Evolutionary conservation across 352 stramenopile species (phyloP).

Genomic region (Peronospora destructor): DNA sequence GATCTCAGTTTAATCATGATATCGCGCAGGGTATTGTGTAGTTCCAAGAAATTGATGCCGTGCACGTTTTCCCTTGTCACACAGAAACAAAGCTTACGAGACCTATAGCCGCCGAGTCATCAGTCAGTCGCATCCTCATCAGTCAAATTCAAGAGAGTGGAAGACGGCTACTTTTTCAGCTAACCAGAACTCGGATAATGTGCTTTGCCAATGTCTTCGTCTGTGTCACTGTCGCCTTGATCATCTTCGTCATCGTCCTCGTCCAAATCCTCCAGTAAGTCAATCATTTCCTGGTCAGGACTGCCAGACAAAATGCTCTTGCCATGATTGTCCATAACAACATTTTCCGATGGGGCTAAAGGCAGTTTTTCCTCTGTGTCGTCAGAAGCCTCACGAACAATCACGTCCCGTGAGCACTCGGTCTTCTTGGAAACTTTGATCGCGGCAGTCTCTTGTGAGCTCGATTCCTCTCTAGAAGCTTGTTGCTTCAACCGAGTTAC

Average conservation of each 20-base stretch:
- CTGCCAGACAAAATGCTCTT: slow-evolving; percentile 2
- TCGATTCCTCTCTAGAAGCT: slow-evolving; percentile 1
- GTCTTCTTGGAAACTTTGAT: slow-evolving; percentile 19
- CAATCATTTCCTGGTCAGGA: slow-evolving; percentile 14
- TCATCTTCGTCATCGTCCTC: slow-evolving; percentile 8
- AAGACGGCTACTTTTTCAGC: slow-evolving; percentile 16
- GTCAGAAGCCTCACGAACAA: slow-evolving; percentile 1
- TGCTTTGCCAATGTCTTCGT: slow-evolving; percentile 14
- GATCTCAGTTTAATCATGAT: too few relatives aligned
- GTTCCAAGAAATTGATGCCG: background rate
- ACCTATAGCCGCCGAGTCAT: slow-evolving; percentile 19
- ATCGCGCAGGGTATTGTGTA: background rate
- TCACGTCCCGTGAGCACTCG: slow-evolving; percentile 9
- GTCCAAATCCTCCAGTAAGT: slow-evolving; percentile 16
- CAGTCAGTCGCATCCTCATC: slow-evolving; percentile 22
- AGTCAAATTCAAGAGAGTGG: slow-evolving; percentile 28
- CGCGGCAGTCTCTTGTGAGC: background rate
- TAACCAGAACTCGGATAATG: slow-evolving; percentile 2
- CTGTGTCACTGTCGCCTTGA: slow-evolving; percentile 8
- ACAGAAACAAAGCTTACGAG: slow-evolving; percentile 17
- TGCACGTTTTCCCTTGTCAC: slow-evolving; percentile 6
- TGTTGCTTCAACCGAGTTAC: slow-evolving; percentile 10
- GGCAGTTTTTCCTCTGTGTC: slow-evolving; percentile 13
- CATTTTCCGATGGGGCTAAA: background rate
- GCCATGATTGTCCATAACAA: slow-evolving; percentile 2